Evolutionary conservation across 352 stramenopile species (phyloP), one percentile per base, ranked within the genome.

Genomic region (Elongisporangium anandrum): DNA sequence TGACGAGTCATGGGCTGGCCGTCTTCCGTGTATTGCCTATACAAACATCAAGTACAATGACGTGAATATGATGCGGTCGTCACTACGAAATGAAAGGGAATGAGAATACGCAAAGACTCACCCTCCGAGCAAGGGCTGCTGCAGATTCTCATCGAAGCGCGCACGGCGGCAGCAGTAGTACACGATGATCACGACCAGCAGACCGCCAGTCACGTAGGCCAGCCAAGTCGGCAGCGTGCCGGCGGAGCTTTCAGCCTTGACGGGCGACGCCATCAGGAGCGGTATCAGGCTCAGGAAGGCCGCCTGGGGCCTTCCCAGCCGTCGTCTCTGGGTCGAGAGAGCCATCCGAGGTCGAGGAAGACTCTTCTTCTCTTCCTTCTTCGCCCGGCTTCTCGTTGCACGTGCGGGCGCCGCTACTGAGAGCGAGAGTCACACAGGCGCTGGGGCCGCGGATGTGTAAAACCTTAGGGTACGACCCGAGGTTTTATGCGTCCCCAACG

Each of bases 161-260:
- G 83, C 79, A 56, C 83, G 83, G 45, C 85, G 85, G 57, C 85
- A 95, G 74, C 85, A 95, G 59, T 95, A 95, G 74, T 95, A 95
- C 26, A 93, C 74, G 61, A 95, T 92, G 65, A 95, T 95, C 50
- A 95, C 76, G 58, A 95, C 73, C 54, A 95, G 64, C 29, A 95
- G 63, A 1, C 83, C 85, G 57, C 85, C 85, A 13, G 85, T 95
- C 34, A 92, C 79, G 68, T 92, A 95, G 49, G 85, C 85, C 21
- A 95, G 72, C 85, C 85, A 95, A 24, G 81, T 84, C 13, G 85
- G 83, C 12, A 93, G 69, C 58, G 81, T 79, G 20, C 79, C 72
- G 13, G 34, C 34, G 4, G 34, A 45, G 34, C 10, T 45, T 9
- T 45, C 34, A 45, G 34, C 34, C 34, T 45, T 45, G 34, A 45